These are phyloP conservation scores for Waitea zeae DNA, from an alignment of 1,284 basidiomycete genomes.

Conservation along the genomic window DNA sequence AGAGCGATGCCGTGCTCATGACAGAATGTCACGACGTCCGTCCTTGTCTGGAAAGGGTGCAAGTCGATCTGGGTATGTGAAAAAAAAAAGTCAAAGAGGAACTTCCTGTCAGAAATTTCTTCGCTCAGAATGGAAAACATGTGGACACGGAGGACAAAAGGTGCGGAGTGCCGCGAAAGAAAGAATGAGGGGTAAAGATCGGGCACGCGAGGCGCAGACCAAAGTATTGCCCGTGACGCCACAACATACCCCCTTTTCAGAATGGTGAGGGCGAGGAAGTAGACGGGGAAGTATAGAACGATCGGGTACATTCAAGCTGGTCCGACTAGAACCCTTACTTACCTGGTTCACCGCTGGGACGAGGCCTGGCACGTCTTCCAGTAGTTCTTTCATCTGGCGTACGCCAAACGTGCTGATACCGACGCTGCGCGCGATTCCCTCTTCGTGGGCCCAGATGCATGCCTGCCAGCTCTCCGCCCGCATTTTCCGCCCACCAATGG, in stretches of 20 bases:
- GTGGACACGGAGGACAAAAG: too few species aligned
- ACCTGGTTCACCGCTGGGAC: conserved; percentile 57
- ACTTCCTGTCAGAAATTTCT: not conserved
- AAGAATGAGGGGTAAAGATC: not conserved
- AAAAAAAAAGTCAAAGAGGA: conserved; percentile 1
- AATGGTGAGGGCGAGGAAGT: not conserved
- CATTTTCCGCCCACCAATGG: conserved; percentile 29
- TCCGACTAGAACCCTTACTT: too few species aligned
- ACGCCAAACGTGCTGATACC: conserved; percentile 61
- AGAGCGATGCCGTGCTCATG: conserved; percentile 38
- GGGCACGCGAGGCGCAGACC: too few species aligned
- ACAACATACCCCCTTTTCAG: too few species aligned
- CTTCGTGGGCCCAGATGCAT: conserved; percentile 35
- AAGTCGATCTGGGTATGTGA: conserved; percentile 29
- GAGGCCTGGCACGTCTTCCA: conserved; percentile 26
- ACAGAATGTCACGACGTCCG: conserved; percentile 46
- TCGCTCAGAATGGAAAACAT: too few species aligned
- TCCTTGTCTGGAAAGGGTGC: conserved; percentile 59
- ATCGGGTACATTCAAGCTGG: not conserved
- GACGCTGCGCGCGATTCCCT: conserved; percentile 42
- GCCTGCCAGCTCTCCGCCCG: conserved; percentile 40
- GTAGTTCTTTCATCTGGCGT: conserved; percentile 44
- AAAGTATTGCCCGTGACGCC: too few species aligned
- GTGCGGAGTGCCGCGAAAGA: too few species aligned
- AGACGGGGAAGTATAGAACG: not conserved